Evolutionary conservation across 2,329 filamentous ascomycete genomes (phyloP).

Genomic region (Pestalotiopsis fici): DNA sequence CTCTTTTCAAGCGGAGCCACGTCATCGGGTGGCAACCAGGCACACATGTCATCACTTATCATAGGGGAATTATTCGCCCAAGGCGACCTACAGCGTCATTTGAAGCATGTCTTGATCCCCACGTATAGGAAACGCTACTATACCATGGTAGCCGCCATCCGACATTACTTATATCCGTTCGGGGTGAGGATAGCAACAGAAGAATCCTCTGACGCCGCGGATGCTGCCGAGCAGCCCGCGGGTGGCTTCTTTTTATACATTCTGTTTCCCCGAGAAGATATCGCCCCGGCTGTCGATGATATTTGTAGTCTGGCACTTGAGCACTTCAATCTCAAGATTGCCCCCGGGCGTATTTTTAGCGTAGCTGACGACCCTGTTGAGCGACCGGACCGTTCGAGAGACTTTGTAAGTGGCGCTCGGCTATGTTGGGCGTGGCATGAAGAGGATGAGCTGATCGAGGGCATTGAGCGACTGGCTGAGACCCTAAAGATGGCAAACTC

Average conservation of each 20-base stretch:
- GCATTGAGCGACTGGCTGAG: constrained; percentile 49
- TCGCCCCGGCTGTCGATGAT: constrained; percentile 6
- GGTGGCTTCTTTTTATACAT: constrained; percentile 9
- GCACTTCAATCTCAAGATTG: constrained; percentile 3
- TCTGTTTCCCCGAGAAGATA: background rate
- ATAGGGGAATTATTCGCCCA: constrained; percentile 51
- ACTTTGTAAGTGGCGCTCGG: background rate
- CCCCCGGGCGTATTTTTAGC: background rate
- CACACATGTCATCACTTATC: constrained; percentile 27
- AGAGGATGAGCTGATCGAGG: constrained; percentile 24
- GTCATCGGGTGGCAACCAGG: constrained; percentile 14
- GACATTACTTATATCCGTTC: constrained; percentile 19
- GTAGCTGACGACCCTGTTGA: background rate
- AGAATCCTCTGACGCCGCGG: too few species aligned
- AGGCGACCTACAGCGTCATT: constrained; percentile 53
- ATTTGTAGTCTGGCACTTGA: background rate
- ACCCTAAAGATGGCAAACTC: constrained; percentile 3
- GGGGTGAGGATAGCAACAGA: constrained; percentile 17
- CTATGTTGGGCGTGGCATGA: constrained; percentile 10
- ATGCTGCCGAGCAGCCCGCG: background rate
- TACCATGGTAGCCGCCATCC: constrained; percentile 19
- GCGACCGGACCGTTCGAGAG: background rate
- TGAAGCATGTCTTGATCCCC: constrained; percentile 53
- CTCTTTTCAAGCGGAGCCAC: constrained; percentile 4
- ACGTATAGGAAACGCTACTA: constrained; percentile 44